A percentile compares a stretch with the other conserved stretches of the same genome.
These are phyloP conservation scores for Sporisorium iseilematis-ciliati DNA, from an alignment of 1,284 basidiomycete species.

Conservation along the genomic window DNA sequence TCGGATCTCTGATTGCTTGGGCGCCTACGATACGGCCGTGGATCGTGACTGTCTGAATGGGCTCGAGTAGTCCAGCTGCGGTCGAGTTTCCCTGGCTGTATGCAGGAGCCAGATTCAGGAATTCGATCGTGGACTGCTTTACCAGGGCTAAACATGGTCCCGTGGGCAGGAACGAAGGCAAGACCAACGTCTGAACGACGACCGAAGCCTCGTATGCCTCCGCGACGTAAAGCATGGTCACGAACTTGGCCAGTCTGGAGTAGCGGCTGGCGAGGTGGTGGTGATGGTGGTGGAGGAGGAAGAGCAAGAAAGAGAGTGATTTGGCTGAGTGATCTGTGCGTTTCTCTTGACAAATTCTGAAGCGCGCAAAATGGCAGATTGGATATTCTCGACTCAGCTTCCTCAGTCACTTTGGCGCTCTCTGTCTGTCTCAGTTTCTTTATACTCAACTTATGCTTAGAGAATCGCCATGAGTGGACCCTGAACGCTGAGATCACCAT, in stretches of 20 bases:
- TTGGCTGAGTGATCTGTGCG: constrained; percentile 1
- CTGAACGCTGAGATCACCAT: no score
- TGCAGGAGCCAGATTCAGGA: constrained; percentile 33
- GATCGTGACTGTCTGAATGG: constrained; percentile 31
- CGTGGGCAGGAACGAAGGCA: constrained; percentile 42
- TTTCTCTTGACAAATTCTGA: neutral
- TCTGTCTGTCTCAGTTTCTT: no score
- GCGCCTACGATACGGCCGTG: constrained; percentile 46
- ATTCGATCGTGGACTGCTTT: constrained; percentile 45
- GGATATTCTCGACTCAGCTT: neutral
- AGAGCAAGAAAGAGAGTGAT: neutral
- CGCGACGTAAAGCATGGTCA: constrained; percentile 47
- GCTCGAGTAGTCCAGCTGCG: constrained; percentile 29
- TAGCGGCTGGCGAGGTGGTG: no score
- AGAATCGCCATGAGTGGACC: no score
- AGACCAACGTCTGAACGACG: constrained; percentile 32
- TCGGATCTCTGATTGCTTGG: constrained; percentile 19
- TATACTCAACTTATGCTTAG: no score
- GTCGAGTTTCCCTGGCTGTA: neutral
- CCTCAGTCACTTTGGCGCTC: no score
- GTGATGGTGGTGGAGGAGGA: neutral
- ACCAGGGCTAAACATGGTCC: constrained; percentile 47
- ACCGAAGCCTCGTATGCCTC: constrained; percentile 51
- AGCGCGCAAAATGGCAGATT: neutral
- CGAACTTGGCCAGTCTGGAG: no score